phyloP scores from a whole-genome alignment of 371 early-diverging fungal species.

The Actinomortierella wolfii region DNA sequence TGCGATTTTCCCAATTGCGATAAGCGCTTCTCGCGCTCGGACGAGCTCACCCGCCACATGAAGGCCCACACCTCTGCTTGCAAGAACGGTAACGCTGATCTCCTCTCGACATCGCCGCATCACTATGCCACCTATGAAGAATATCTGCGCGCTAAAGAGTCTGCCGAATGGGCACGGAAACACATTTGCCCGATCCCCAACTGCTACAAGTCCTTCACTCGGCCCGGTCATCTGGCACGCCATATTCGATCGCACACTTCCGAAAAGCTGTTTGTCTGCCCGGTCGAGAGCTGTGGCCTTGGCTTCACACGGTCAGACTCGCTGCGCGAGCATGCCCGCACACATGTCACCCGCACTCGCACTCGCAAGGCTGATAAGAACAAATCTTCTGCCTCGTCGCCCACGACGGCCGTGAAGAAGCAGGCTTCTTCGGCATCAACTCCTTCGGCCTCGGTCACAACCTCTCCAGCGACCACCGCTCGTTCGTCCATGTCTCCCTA shows the following conservation, averaged over 20 bases:
- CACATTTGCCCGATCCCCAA: slow-evolving; percentile 46
- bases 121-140: slow-evolving; percentile 42
- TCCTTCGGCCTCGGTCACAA: slow-evolving; percentile 16
- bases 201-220: slow-evolving; percentile 45
- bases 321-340: slow-evolving; percentile 43
- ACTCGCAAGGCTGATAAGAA: slow-evolving; percentile 26
- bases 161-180: slow-evolving; percentile 42
- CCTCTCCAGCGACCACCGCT: slow-evolving; percentile 33
- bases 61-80: slow-evolving; percentile 62
- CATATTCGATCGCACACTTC: slow-evolving; percentile 47
- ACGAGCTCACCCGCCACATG: slow-evolving; percentile 68
- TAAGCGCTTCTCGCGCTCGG: slow-evolving; percentile 78
- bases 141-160: slow-evolving; percentile 35
- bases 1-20: slow-evolving; percentile 74
- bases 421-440: background rate
- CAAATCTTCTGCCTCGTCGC: too few species aligned
- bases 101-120: slow-evolving; percentile 37
- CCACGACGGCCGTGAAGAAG: too few species aligned
- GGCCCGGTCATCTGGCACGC: slow-evolving; percentile 43
- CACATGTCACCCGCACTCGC: slow-evolving; percentile 29
- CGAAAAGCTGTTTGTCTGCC: slow-evolving; percentile 46
- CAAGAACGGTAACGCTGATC: slow-evolving; percentile 45
- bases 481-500: slow-evolving; percentile 44
- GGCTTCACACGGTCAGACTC: slow-evolving; percentile 46
- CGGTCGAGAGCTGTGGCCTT: slow-evolving; percentile 41